Conservation (phyloP, 2,329 filamentous ascomycete species). For the Plenodomus biglobosus region DNA sequence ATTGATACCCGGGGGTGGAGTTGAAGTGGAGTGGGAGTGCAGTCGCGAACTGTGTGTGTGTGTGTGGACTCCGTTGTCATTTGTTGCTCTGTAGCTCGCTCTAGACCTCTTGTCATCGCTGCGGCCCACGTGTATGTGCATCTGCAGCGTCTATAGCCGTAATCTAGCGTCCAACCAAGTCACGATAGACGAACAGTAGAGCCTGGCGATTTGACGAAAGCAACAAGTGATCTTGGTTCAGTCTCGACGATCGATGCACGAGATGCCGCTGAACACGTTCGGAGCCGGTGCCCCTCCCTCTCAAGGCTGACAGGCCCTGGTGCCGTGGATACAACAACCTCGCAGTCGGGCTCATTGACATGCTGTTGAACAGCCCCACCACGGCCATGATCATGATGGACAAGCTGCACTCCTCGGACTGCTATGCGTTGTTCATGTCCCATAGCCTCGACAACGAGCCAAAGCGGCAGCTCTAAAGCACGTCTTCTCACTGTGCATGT, state of each 20-base stretch:
- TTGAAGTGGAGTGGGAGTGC: constrained; percentile 17
- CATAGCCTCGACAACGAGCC: constrained; percentile 11
- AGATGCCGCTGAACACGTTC: background rate
- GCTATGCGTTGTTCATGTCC: constrained; percentile 28
- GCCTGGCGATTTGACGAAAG: background rate
- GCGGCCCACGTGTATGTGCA: background rate
- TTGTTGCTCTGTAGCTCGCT: background rate
- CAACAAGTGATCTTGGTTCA: background rate
- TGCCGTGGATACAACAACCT: background rate
- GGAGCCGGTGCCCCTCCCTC: too few species aligned
- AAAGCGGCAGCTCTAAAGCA: constrained; percentile 21
- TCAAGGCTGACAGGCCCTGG: background rate
- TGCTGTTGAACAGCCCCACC: constrained; percentile 1
- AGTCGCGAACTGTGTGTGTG: constrained; percentile 19
- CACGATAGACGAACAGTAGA: background rate
- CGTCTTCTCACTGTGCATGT: constrained; percentile 19
- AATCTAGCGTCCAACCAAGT: background rate
- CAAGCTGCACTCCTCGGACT: constrained; percentile 18
- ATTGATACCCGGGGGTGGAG: constrained; percentile 34
- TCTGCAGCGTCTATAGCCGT: background rate
- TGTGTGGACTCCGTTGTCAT: constrained; percentile 16
- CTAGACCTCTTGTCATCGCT: background rate
- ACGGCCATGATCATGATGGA: background rate
- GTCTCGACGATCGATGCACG: background rate
- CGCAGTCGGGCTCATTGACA: constrained; percentile 5